These are phyloP conservation scores for Microbotryum silenes-acaulis DNA, from an alignment of 1,284 basidiomycete genomes.

Conservation along the genomic window DNA sequence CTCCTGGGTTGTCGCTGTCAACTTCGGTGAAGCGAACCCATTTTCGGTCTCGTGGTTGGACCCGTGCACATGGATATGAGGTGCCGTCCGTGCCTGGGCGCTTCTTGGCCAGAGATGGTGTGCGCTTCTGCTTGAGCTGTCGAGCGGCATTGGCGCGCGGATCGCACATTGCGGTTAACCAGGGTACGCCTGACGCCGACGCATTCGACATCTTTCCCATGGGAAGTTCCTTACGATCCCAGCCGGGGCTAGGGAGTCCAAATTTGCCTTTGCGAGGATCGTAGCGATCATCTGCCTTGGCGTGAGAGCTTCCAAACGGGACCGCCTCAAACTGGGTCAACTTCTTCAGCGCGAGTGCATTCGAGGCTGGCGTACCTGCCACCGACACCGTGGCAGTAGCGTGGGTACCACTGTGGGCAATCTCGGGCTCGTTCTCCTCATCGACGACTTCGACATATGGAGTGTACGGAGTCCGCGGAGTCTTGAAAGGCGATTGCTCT, in stretches of 20 bases:
- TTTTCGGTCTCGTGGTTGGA: too few relatives aligned
- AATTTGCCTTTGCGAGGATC: conserved; percentile 56
- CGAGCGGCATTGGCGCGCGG: conserved; percentile 17
- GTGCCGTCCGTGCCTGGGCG: too few relatives aligned
- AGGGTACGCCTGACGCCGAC: conserved; percentile 1
- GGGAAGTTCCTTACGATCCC: conserved; percentile 5
- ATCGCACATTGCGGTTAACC: conserved; percentile 23
- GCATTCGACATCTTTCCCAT: background rate
- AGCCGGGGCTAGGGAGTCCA: conserved; percentile 53
- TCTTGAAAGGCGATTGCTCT: conserved; percentile 10
- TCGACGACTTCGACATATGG: conserved; percentile 23
- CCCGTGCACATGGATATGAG: too few relatives aligned
- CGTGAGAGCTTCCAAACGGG: conserved; percentile 56
- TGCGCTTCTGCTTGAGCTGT: conserved; percentile 2
- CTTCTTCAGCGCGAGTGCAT: background rate
- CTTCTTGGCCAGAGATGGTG: background rate
- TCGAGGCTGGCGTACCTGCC: background rate
- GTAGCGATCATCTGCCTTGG: conserved; percentile 60
- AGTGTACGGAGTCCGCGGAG: conserved; percentile 17
- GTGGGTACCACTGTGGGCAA: background rate
- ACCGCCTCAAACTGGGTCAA: conserved; percentile 54
- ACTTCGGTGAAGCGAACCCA: too few relatives aligned
- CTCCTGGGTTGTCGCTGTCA: background rate
- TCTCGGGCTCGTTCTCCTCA: background rate
- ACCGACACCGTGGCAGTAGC: conserved; percentile 2